phyloP scores from a whole-genome alignment of 148 eudicot genomes.

The Nepenthes mirabilis region DNA sequence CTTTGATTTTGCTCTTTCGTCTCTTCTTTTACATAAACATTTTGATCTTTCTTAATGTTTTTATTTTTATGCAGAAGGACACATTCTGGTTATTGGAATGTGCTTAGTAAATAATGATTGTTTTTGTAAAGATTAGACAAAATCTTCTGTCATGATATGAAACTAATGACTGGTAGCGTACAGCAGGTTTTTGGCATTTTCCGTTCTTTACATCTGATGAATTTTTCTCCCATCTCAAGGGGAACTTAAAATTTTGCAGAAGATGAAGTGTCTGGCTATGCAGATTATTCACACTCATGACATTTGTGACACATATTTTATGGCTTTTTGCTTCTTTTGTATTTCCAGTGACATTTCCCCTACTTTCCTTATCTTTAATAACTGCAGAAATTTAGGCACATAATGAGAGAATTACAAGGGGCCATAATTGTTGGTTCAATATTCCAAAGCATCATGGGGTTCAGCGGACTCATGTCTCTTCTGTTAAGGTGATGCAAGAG shows the following conservation, averaged over 20 bases:
- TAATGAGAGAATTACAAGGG: constrained; percentile 95
- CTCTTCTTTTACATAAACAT: background rate
- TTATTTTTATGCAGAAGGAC: too few relatives aligned
- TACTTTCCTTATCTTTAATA: constrained; percentile 10
- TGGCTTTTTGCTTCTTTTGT: background rate
- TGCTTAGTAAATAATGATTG: too few relatives aligned
- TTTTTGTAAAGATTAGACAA: too few relatives aligned
- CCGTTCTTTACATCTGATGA: too few relatives aligned
- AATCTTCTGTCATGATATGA: too few relatives aligned
- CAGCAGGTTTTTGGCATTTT: too few relatives aligned
- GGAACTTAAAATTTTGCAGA: too few relatives aligned
- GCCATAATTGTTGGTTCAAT: constrained; percentile 81
- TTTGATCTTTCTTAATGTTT: too few relatives aligned
- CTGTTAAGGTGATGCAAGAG: constrained; percentile 46
- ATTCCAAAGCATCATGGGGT: constrained; percentile 78
- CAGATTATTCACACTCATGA: too few relatives aligned
- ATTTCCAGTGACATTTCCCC: constrained; percentile 3
- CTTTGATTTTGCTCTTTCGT: background rate
- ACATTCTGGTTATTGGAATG: background rate
- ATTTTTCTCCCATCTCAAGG: too few relatives aligned
- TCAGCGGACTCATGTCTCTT: constrained; percentile 78
- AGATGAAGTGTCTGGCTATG: too few relatives aligned
- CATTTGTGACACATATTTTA: background rate
- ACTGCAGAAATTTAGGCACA: constrained; percentile 81
- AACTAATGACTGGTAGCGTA: too few relatives aligned